Percentiles rank a stretch among this genome's conserved stretches.
Conservation (phyloP, 1,284 basidiomycete genomes). For the Leccinum laetum region DNA sequence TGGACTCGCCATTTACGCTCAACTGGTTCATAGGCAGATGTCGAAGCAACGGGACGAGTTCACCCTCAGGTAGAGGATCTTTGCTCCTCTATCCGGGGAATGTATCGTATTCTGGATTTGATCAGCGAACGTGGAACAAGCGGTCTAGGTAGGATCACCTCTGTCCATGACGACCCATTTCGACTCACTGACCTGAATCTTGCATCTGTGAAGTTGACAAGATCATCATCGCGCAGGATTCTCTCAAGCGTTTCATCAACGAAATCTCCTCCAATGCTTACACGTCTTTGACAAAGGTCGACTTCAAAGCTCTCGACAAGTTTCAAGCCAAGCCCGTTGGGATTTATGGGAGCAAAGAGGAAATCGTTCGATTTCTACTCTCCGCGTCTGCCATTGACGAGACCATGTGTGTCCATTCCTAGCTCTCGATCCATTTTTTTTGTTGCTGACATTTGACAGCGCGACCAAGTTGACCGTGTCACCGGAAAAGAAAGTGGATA, state of each 20-base stretch:
- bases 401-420: conserved; percentile 32
- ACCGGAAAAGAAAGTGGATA: conserved; percentile 15
- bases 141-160: conserved; percentile 43
- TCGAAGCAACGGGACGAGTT: conserved; percentile 6
- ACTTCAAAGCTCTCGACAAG: conserved; percentile 50
- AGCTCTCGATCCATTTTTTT: neutral
- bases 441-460: conserved; percentile 7
- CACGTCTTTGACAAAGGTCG: conserved; percentile 49
- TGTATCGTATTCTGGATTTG: conserved; percentile 58
- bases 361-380: conserved; percentile 47
- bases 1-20: neutral
- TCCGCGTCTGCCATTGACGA: conserved; percentile 37
- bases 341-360: conserved; percentile 51
- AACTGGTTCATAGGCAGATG: conserved; percentile 14
- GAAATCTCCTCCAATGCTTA: conserved; percentile 47
- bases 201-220: conserved; percentile 47
- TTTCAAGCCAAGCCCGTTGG: conserved; percentile 47
- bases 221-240: conserved; percentile 54
- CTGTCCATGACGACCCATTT: neutral
- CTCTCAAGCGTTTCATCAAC: conserved; percentile 46
- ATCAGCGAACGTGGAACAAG: conserved; percentile 51
- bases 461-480: conserved; percentile 14
- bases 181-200: neutral
- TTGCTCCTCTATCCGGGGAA: conserved; percentile 35
- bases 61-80: conserved; percentile 25